Evolutionary conservation across 805 yeast genomes (phyloP).

Genomic region (Komagataella pastoris): DNA sequence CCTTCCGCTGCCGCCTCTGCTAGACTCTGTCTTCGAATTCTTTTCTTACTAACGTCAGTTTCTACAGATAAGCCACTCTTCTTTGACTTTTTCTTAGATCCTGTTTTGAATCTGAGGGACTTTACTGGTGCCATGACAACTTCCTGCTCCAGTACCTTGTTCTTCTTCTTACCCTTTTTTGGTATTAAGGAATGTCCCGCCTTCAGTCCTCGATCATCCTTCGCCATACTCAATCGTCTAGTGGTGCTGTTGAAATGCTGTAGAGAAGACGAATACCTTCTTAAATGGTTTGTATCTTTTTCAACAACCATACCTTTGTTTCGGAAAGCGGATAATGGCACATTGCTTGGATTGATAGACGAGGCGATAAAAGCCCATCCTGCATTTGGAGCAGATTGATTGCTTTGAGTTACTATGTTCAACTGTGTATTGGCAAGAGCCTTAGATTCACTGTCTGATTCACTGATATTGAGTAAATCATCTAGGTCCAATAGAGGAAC

Average conservation of each 20-base stretch:
- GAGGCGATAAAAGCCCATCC: slow-evolving; percentile 2
- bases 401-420: slow-evolving; percentile 28
- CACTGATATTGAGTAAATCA: slow-evolving; percentile 81
- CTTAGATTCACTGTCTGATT: slow-evolving; percentile 32
- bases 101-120: slow-evolving; percentile 1
- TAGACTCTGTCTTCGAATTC: slow-evolving; percentile 50
- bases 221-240: slow-evolving; percentile 4
- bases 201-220: slow-evolving; percentile 6
- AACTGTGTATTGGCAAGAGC: not conserved
- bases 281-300: not conserved
- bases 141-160: slow-evolving; percentile 16
- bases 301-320: slow-evolving; percentile 44
- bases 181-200: not conserved
- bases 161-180: slow-evolving; percentile 11
- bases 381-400: slow-evolving; percentile 26
- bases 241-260: not conserved
- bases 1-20: slow-evolving; percentile 73
- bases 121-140: slow-evolving; percentile 9
- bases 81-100: not conserved
- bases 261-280: slow-evolving; percentile 2
- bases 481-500: slow-evolving; percentile 33
- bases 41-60: slow-evolving; percentile 12
- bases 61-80: slow-evolving; percentile 7
- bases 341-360: slow-evolving; percentile 24
- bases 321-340: slow-evolving; percentile 85